Percentiles rank a stretch among this genome's conserved stretches.
These are phyloP conservation scores for Russula emetica DNA, from an alignment of 768 basidiomycete genomes.

Conservation along the genomic window DNA sequence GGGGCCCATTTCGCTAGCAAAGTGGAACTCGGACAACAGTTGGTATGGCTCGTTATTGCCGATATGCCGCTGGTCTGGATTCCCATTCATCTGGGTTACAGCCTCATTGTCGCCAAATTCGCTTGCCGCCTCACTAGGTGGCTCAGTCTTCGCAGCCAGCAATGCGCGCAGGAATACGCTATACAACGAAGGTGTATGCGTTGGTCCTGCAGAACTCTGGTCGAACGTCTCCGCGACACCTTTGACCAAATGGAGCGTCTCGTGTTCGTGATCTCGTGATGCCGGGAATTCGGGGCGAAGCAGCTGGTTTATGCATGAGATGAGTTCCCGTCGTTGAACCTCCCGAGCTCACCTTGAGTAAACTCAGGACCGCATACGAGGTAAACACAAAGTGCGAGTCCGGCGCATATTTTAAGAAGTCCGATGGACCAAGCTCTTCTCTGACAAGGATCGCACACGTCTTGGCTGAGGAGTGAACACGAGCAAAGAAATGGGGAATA, in stretches of 20 bases:
- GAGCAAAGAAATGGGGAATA: constrained; percentile 79
- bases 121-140: constrained; percentile 22
- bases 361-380: constrained; percentile 88
- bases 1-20: constrained; percentile 81
- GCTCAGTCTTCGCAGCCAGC: constrained; percentile 49
- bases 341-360: constrained; percentile 69
- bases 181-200: constrained; percentile 90
- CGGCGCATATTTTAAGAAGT: constrained; percentile 76
- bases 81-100: constrained; percentile 15
- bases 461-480: constrained; percentile 68
- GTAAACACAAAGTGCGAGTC: constrained; percentile 90
- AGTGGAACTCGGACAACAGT: constrained; percentile 57
- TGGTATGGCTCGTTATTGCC: constrained; percentile 13
- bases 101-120: constrained; percentile 16
- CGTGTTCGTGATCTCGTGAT: constrained; percentile 69
- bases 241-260: constrained; percentile 63
- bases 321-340: neutral
- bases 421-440: constrained; percentile 73
- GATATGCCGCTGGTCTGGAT: constrained; percentile 16
- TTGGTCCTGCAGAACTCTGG: constrained; percentile 65
- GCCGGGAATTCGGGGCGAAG: constrained; percentile 79
- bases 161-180: constrained; percentile 77
- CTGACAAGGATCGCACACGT: constrained; percentile 67
- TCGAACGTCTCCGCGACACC: constrained; percentile 82
- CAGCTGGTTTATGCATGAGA: constrained; percentile 44